Evolutionary conservation across 1,284 basidiomycete species (phyloP), one percentile per base, ranked within the genome.

Genomic region (Cutaneotrichosporon cavernicola): DNA sequence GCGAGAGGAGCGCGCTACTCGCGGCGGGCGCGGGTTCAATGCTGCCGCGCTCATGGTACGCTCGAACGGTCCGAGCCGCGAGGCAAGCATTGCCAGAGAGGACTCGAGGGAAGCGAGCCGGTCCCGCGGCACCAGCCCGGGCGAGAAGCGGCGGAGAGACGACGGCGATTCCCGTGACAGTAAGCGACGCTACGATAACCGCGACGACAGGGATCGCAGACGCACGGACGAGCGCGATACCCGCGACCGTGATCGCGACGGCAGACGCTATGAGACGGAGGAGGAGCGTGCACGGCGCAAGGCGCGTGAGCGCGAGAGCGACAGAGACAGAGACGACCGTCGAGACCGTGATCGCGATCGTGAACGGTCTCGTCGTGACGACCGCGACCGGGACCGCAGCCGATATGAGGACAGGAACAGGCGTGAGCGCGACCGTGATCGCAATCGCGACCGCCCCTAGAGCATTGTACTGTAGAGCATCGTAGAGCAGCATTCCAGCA

Each of bases 21-120:
- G 73, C 52, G 70, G 71, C 16, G 77, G 77, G 4, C 73, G 79
- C 56, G 79, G 78, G 31, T 80, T 74, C 65, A 70, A 73, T 14
- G 73, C 79, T 2, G 69, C 73, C 1, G 72, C 72, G 40, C 69
- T 75, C 26, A 63, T 78, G 40, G 70, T 75, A 34, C 69, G 69
- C 65, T 46, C 43, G 43, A 46, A 46, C 43, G 18, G 18, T 16
- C 43, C 43, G 4, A 46, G 43, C 43, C 43, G 43, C 43, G 43
- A 46, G 43, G 18, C 43, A 16, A 46, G 43, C 43, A n/a, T 18
- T 46, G 43, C 36, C 26, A 58, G 62, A 47, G 31, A 52, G 46
- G 51, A 64, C 26, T 55, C 64, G 57, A 56, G 53, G 38, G 61
- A 40, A 21, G 63, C 46, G 21, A 61, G 68, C n/a, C 55, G 63